Evolutionary conservation across 352 stramenopile species (phyloP).

Genomic region (Globisporangium nunn): DNA sequence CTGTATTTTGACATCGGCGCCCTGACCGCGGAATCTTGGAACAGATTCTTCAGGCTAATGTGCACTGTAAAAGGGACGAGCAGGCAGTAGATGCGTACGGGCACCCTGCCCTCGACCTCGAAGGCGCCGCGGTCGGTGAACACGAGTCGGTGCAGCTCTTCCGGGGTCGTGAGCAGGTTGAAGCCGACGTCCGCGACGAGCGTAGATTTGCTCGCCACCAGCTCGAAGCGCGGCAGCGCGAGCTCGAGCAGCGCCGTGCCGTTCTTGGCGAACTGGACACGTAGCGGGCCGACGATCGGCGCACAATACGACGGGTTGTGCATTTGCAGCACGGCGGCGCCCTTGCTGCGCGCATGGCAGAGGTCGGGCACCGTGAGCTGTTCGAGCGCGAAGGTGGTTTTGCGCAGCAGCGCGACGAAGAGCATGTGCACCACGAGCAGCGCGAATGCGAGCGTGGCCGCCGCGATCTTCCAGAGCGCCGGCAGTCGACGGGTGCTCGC

Average conservation of each 20-base stretch:
- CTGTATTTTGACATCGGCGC: background rate
- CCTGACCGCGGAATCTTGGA: conserved; percentile 11
- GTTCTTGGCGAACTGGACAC: conserved; percentile 51
- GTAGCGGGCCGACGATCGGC: conserved; percentile 46
- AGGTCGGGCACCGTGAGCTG: conserved; percentile 64
- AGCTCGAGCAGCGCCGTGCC: conserved; percentile 38
- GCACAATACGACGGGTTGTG: conserved; percentile 77
- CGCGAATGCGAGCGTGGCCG: conserved; percentile 14
- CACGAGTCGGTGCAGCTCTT: conserved; percentile 43
- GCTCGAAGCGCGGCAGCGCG: conserved; percentile 41
- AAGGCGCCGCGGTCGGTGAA: conserved; percentile 35
- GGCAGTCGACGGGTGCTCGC: background rate
- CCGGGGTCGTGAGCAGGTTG: conserved; percentile 34
- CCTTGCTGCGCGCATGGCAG: conserved; percentile 44
- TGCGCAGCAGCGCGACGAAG: conserved; percentile 56
- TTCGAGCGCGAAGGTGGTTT: conserved; percentile 47
- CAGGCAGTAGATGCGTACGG: conserved; percentile 58
- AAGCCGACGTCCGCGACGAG: conserved; percentile 42
- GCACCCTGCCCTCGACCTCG: conserved; percentile 34
- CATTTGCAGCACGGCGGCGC: conserved; percentile 48
- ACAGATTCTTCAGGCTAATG: conserved; percentile 40
- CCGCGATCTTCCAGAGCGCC: conserved; percentile 17
- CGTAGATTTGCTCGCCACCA: conserved; percentile 39
- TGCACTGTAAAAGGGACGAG: conserved; percentile 68
- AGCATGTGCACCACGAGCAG: conserved; percentile 48